These are phyloP conservation scores for Penicillium hordei DNA, from an alignment of 2,329 filamentous ascomycete species.

Conservation along the genomic window DNA sequence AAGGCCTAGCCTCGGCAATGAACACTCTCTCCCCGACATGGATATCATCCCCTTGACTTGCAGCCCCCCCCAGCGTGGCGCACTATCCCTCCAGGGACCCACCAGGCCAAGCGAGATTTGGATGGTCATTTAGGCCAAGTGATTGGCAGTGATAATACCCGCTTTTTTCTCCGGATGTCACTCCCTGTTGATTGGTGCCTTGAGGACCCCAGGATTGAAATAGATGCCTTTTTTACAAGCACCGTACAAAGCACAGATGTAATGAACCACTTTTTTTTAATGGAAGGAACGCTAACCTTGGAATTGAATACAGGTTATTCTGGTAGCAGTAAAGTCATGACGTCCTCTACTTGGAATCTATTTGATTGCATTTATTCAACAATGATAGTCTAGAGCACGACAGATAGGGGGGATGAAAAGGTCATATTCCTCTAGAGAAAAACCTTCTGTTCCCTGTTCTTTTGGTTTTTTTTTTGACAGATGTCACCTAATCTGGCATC, in stretches of 20 bases:
- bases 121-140: constrained; percentile 15
- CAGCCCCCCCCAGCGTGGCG: constrained; percentile 25
- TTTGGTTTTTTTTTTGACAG: not conserved
- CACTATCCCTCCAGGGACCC: constrained; percentile 18
- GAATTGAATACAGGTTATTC: not conserved
- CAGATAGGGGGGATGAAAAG: not conserved
- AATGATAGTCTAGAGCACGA: not conserved
- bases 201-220: constrained; percentile 23
- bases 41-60: constrained; percentile 20
- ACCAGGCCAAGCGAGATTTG: constrained; percentile 28
- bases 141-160: constrained; percentile 20
- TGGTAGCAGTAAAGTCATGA: constrained; percentile 26
- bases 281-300: not conserved
- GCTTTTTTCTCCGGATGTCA: constrained; percentile 28
- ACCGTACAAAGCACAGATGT: not conserved
- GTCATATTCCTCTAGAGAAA: not conserved
- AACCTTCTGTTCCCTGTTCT: not conserved
- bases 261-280: not conserved
- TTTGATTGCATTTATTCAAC: not conserved
- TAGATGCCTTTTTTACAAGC: constrained; percentile 1
- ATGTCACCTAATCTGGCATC: constrained; percentile 3
- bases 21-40: not conserved
- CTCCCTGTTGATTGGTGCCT: constrained; percentile 20
- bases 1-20: not conserved
- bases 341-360: not conserved